Percentiles rank a stretch among this genome's conserved stretches.
Evolutionary conservation across 108 stramenopile species (phyloP).

Genomic region (Cyclotella cryptica): DNA sequence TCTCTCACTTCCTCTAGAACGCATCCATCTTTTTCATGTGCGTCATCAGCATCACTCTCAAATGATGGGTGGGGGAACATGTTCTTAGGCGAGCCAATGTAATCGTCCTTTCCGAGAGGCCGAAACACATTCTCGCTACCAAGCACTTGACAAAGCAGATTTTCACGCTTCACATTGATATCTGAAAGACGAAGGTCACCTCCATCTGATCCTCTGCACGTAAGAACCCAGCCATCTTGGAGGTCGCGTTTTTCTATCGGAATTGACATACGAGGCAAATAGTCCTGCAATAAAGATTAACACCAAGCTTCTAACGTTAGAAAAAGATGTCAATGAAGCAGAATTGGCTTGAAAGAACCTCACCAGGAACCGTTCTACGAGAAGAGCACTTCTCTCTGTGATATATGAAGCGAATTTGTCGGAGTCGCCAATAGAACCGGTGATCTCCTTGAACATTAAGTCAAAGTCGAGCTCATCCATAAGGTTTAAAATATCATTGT

Average conservation of each 20-base stretch:
- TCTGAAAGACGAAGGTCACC: slow-evolving; percentile 85
- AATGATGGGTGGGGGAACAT: slow-evolving; percentile 1
- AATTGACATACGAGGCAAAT: slow-evolving; percentile 89
- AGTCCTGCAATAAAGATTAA: slow-evolving; percentile 48
- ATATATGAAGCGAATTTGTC: slow-evolving; percentile 69
- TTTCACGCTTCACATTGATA: slow-evolving; percentile 75
- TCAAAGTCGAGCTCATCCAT: slow-evolving; percentile 87
- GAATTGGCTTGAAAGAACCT: slow-evolving; percentile 6
- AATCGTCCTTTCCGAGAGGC: slow-evolving; percentile 53
- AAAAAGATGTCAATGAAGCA: neutral
- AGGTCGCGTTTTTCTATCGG: slow-evolving; percentile 86
- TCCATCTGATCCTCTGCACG: slow-evolving; percentile 80
- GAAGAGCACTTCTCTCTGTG: slow-evolving; percentile 70
- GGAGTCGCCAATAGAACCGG: slow-evolving; percentile 71
- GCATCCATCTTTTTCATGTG: slow-evolving; percentile 56
- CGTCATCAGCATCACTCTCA: slow-evolving; percentile 19
- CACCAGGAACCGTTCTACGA: slow-evolving; percentile 84
- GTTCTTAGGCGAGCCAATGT: slow-evolving; percentile 15
- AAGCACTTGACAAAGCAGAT: slow-evolving; percentile 71
- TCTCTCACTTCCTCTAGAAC: slow-evolving; percentile 79
- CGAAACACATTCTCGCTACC: slow-evolving; percentile 75
- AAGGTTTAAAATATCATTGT: slow-evolving; percentile 86
- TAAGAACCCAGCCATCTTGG: slow-evolving; percentile 85
- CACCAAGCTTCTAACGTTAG: neutral
- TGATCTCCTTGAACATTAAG: slow-evolving; percentile 72